A percentile compares a stretch with the other conserved stretches of the same genome.
Conservation (phyloP, 1,139 yeast species). For the Kodamaea ohmeri region DNA sequence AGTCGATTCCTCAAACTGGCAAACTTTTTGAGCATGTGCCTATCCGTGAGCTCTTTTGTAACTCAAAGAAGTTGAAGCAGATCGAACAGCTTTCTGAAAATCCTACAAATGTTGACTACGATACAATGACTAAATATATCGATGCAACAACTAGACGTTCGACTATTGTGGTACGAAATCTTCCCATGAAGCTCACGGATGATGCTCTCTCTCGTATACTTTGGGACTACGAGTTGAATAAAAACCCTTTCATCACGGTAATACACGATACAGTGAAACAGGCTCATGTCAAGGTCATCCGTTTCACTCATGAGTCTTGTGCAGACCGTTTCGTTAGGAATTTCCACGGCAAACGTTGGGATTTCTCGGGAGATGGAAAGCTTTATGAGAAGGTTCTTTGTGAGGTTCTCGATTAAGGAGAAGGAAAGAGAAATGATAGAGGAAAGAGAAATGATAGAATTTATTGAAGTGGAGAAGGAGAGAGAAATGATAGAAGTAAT, state of each 20-base stretch:
- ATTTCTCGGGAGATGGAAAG: slow-evolving; percentile 27
- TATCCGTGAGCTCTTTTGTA: slow-evolving; percentile 15
- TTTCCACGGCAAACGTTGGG: slow-evolving; percentile 51
- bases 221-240: slow-evolving; percentile 41
- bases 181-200: slow-evolving; percentile 41
- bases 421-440: no score
- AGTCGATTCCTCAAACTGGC: slow-evolving; percentile 8
- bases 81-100: slow-evolving; percentile 10
- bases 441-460: no score
- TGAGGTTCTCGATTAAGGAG: slow-evolving; percentile 30
- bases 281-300: slow-evolving; percentile 34
- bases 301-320: slow-evolving; percentile 47
- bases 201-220: slow-evolving; percentile 31
- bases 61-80: slow-evolving; percentile 12
- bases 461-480: no score
- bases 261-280: slow-evolving; percentile 29
- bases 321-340: slow-evolving; percentile 56
- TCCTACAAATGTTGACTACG: slow-evolving; percentile 15
- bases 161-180: slow-evolving; percentile 36
- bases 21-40: slow-evolving; percentile 10
- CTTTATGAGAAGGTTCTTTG: slow-evolving; percentile 41
- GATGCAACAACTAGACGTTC: slow-evolving; percentile 17
- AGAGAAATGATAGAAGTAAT: no score
- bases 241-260: slow-evolving; percentile 22
- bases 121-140: slow-evolving; percentile 15